A percentile compares a stretch with the other conserved stretches of the same genome.
phyloP scores from a whole-genome alignment of 257 asterid genomes.

The Scutellaria barbata region DNA sequence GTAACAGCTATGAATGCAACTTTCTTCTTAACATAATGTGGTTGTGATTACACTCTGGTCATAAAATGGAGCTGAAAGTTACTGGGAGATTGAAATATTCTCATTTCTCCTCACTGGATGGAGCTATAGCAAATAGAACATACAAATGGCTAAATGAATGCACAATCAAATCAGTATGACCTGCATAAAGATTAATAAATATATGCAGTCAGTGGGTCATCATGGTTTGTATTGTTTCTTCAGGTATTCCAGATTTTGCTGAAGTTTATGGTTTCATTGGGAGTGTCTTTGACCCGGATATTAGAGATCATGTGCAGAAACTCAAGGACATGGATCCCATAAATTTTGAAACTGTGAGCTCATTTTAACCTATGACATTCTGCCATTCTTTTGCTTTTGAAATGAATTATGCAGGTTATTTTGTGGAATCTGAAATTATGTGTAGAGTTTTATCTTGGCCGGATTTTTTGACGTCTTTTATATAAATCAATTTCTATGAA shows the following conservation, averaged over 20 bases:
- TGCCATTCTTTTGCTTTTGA: slow-evolving; percentile 21
- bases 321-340: slow-evolving; percentile 99
- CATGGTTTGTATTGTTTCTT: slow-evolving; percentile 22
- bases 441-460: neutral
- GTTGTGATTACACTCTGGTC: neutral
- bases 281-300: slow-evolving; percentile 87
- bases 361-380: slow-evolving; percentile 18
- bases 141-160: slow-evolving; percentile 19
- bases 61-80: neutral
- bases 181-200: neutral
- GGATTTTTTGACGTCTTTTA: neutral
- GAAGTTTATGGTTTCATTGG: slow-evolving; percentile 95
- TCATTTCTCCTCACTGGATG: neutral
- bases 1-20: neutral
- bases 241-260: slow-evolving; percentile 94
- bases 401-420: neutral
- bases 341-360: slow-evolving; percentile 87
- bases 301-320: slow-evolving; percentile 75
- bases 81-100: neutral
- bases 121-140: neutral
- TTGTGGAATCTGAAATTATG: slow-evolving; percentile 8
- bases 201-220: neutral
- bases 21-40: neutral
- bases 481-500: neutral
- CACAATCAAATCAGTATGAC: slow-evolving; percentile 19